These are phyloP conservation scores for Mortierella sp. DNA, from an alignment of 371 early-diverging fungal genomes.

Conservation along the genomic window DNA sequence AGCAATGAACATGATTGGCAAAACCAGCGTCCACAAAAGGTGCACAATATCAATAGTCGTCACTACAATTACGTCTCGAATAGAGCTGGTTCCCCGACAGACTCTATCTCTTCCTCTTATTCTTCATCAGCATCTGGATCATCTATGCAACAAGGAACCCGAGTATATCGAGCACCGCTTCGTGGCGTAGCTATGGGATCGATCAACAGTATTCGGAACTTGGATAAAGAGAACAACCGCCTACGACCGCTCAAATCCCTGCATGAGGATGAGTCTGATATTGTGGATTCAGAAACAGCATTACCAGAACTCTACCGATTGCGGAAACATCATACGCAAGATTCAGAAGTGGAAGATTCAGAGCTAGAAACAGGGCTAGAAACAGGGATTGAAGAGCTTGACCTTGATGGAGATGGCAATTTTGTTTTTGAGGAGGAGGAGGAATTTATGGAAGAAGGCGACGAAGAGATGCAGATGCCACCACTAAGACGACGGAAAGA, in stretches of 20 bases:
- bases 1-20: too few relatives aligned
- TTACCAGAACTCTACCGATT: slow-evolving; percentile 25
- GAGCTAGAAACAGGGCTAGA: slow-evolving; percentile 13
- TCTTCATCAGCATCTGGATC: slow-evolving; percentile 10
- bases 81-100: neutral
- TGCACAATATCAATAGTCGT: neutral
- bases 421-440: neutral
- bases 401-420: neutral
- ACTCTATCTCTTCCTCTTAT: slow-evolving; percentile 14
- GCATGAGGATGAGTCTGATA: slow-evolving; percentile 11
- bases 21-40: neutral
- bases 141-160: neutral
- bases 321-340: slow-evolving; percentile 25
- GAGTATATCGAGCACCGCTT: slow-evolving; percentile 24
- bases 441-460: neutral
- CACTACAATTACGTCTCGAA: too few relatives aligned
- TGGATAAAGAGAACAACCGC: slow-evolving; percentile 26
- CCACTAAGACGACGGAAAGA: neutral
- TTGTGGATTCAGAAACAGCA: slow-evolving; percentile 10
- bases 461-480: neutral
- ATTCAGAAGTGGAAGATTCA: slow-evolving; percentile 3
- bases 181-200: slow-evolving; percentile 39
- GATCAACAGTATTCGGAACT: slow-evolving; percentile 42
- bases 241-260: slow-evolving; percentile 31
- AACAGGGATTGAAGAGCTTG: neutral